These are phyloP conservation scores for Oidiodendron maius DNA, from an alignment of 495 filamentous ascomycete species.

Conservation along the genomic window DNA sequence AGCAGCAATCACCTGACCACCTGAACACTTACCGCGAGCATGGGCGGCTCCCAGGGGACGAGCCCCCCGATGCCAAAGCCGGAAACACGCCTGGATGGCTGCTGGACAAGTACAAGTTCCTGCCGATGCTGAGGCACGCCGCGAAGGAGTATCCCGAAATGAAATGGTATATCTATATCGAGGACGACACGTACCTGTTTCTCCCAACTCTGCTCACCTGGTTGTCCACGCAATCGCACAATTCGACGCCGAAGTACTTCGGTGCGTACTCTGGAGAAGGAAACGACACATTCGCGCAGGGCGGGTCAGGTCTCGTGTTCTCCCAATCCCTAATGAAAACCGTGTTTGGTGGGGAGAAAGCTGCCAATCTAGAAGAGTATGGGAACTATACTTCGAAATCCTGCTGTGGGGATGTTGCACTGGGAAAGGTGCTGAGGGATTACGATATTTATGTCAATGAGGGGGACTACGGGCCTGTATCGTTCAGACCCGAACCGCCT, in stretches of 20 bases:
- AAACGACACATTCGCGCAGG: slow-evolving; percentile 50
- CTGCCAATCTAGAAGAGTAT: slow-evolving; percentile 25
- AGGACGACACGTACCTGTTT: slow-evolving; percentile 61
- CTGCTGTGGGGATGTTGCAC: slow-evolving; percentile 66
- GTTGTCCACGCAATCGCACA: slow-evolving; percentile 42
- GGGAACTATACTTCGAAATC: slow-evolving; percentile 48
- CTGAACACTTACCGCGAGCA: slow-evolving; percentile 45
- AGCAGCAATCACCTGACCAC: slow-evolving; percentile 34
- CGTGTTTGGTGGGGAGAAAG: slow-evolving; percentile 24
- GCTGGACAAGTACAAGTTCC: slow-evolving; percentile 67
- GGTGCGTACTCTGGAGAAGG: slow-evolving; percentile 43
- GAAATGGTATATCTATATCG: slow-evolving; percentile 65
- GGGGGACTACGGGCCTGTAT: slow-evolving; percentile 49
- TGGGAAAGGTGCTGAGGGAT: slow-evolving; percentile 52
- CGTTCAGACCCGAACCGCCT: slow-evolving; percentile 46
- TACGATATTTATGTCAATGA: slow-evolving; percentile 41
- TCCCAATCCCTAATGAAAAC: slow-evolving; percentile 48
- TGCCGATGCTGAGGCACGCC: slow-evolving; percentile 56
- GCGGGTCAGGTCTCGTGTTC: slow-evolving; percentile 61
- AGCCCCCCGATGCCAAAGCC: not conserved
- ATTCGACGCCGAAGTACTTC: slow-evolving; percentile 48
- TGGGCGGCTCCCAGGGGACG: slow-evolving; percentile 3
- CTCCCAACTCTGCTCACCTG: slow-evolving; percentile 59
- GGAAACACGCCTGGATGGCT: slow-evolving; percentile 42
- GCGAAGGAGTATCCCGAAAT: slow-evolving; percentile 41